Percentiles rank a stretch among this genome's conserved stretches.
phyloP scores from a whole-genome alignment of 441 rosid species.

The Populus tomentosa region DNA sequence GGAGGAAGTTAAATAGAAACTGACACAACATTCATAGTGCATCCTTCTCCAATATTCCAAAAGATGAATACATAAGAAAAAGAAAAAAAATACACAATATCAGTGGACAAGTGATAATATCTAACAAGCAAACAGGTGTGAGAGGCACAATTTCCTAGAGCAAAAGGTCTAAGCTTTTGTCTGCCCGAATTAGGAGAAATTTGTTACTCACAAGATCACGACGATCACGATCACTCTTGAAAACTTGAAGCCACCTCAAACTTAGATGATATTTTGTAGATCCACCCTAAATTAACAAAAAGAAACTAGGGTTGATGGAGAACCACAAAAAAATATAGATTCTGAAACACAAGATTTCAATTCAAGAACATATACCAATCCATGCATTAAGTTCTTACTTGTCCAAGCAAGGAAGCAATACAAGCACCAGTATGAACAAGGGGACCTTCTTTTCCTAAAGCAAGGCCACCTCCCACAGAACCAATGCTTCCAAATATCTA shows the following conservation, averaged over 20 bases:
- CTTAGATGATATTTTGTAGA: conserved; percentile 87
- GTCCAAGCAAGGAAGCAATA: conserved; percentile 96
- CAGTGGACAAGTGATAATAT: neutral
- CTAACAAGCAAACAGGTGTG: neutral
- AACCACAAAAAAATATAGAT: neutral
- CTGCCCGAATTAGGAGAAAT: neutral
- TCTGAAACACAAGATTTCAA: neutral
- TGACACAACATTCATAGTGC: neutral
- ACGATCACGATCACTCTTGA: conserved; percentile 89
- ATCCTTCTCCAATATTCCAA: neutral
- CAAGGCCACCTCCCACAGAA: conserved; percentile 98
- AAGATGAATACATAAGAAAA: neutral
- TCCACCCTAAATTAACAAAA: conserved; percentile 66
- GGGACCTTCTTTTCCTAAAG: conserved; percentile 99
- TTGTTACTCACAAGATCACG: conserved; percentile 85
- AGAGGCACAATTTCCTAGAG: neutral
- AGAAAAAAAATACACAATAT: neutral
- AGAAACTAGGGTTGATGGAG: neutral
- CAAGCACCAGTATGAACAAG: conserved; percentile 98
- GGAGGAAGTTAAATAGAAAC: neutral
- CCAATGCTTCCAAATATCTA: conserved; percentile 99
- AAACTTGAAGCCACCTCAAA: conserved; percentile 90
- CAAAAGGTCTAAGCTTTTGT: neutral
- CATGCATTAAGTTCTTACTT: conserved; percentile 41
- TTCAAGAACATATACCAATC: conserved; percentile 5